Base-by-base conservation (phyloP, 306 rosid species). In the Boehmeria nivea region DNA sequence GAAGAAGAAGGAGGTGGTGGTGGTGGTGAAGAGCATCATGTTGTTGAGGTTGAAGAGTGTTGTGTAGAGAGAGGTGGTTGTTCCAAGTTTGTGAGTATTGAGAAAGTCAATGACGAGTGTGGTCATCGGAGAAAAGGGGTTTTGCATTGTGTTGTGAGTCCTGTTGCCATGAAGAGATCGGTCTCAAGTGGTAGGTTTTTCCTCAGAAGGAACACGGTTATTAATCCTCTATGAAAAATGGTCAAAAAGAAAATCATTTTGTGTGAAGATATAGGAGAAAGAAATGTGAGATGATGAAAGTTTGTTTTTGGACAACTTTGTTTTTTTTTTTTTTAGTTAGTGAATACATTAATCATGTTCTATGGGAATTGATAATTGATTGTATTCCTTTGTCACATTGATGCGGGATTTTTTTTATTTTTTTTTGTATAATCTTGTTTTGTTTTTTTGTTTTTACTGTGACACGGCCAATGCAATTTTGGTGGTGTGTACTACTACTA, bases 161-260 rank as follows among this genome's bases (percentile, higher is more conserved):
- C 95, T 57, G 76, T 76, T 67, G 63, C 85, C 55, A 82, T 86
- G 90, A 90, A 84, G 88, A 87, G 96, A 67, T 87, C 95, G 11
- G 79, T 87, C 70, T 87, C 96, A 5, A 76, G 95, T 63, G 93
- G 95, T 17, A 80, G 98, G 60, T 74, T 87, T 70, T 84, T 73
- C 1, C 67, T 74, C 8, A 5, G 77, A 51, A 60, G 74, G 38
- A 81, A 74, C 54, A 65, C 86, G 27, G 55, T 54, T 45, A 57
- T 80, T n/a, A n/a, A n/a, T 69, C 88, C 83, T 22, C 25, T 80
- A 21, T 86, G 69, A 78, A 10, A 31, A 31, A 31, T 31, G n/a
- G n/a, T n/a, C n/a, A n/a, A n/a, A n/a, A n/a, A n/a, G n/a, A n/a
- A n/a, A n/a, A n/a, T n/a, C n/a, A n/a, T n/a, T n/a, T n/a, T n/a